Evolutionary conservation across 495 filamentous ascomycete genomes (phyloP), one percentile per base, ranked within the genome.

Genomic region (Cetradonia linearis): DNA sequence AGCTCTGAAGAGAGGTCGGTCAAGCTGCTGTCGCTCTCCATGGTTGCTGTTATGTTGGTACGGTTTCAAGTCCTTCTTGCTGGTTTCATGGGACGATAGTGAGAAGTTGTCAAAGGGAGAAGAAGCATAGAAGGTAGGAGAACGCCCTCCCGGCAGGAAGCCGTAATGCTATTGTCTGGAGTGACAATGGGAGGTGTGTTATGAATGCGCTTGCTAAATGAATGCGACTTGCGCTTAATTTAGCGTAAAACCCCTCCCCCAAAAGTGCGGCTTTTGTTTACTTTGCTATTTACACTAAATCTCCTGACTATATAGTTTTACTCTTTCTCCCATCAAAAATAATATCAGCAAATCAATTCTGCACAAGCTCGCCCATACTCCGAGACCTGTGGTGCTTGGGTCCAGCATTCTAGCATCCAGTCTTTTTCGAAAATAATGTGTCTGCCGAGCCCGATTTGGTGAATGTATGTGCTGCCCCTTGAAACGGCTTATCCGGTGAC

Each of bases 1-100:
- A 85, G 69, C 30, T 80, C 80, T 37, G 83, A 85, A 60, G 62
- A 70, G 52, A 66, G 58, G 48, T 79, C 77, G 38, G 77, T 65
- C 57, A 67, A 78, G 28, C 69, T 58, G 52, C 63, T 59, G 62
- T 74, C 72, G 62, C 68, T 66, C 47, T 73, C 70, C 73, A 81
- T 76, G 66, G 60, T 67, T 59, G 61, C 58, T 56, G 53, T 38
- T 20, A 52, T 60, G 38, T 34, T 56, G 46, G 55, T 59, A 25
- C 42, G 47, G 36, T 63, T 28, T 52, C 30, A 63, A 25, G 34
- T 30, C 20, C 33, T 50, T 48, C 33, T 57, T 50, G 53, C 46
- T 34, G 38, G 18, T 20, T 16, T n/a, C 59, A 61, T 61, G 50
- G 40, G 47, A n/a, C 37, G 18, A 14, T 23, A n/a, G 48, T 13